Evolutionary conservation across 257 asterid species (phyloP), one percentile per base, ranked within the genome.

Genomic region (Plantago elongata): DNA sequence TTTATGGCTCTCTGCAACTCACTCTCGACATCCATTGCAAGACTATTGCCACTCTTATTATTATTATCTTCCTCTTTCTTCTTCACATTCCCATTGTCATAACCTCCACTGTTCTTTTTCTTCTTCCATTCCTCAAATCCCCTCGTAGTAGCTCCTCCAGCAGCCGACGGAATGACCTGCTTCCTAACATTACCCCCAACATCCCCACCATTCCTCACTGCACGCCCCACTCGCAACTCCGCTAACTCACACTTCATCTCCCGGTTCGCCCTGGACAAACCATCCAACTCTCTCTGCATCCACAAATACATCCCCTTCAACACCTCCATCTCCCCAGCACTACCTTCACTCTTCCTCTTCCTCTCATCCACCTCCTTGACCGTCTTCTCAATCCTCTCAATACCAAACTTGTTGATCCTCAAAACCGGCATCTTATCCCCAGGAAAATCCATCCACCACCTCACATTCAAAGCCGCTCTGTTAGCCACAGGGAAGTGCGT

Each of bases 1-100:
- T 61, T 68, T 60, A 90, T 85, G 47, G 98, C 98, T 79, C 78
- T 85, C 82, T 90, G 84, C 84, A 90, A 72, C 78, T 90, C 98
- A 74, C 57, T 82, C 81, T 90, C 97, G 61, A 90, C 81, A 71
- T 85, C 88, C 55, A 59, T 67, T 10, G 74, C 77, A 16, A 70
- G 7, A 7, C 40, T 34, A 7, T 6, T 34, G 40, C 40, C 40
- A 64, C 59, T 63, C 29, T 22, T 73, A 37, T 67, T 75, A 75
- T 75, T 79, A 82, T 72, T 79, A 45, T 61, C 81, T 57, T 83
- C 96, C 57, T 74, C 82, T 71, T 64, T 80, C 61, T 22, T 70
- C 54, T 30, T 70, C 18, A 63, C 60, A 47, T 62, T 61, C 65
- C 58, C 69, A 62, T 30, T 72, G 49, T 69, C 72, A 69, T 67